These are phyloP conservation scores for Pseudohyphozyma bogoriensis DNA, from an alignment of 768 basidiomycete genomes.

Conservation along the genomic window DNA sequence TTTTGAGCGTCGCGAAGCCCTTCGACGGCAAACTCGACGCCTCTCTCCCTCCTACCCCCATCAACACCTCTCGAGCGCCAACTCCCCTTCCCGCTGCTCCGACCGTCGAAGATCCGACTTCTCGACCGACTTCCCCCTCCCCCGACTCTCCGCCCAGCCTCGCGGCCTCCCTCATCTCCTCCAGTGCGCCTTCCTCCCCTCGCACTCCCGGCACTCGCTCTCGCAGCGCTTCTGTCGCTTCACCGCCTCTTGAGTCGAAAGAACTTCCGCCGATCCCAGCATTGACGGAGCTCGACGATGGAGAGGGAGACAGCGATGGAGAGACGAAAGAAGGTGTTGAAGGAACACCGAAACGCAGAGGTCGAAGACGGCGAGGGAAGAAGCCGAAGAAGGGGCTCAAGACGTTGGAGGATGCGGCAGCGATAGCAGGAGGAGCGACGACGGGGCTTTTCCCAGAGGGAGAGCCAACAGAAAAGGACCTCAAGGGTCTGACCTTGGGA, in stretches of 20 bases:
- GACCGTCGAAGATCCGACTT: neutral
- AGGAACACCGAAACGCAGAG: slow-evolving; percentile 19
- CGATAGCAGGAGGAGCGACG: slow-evolving; percentile 11
- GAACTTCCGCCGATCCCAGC: slow-evolving; percentile 22
- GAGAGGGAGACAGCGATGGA: slow-evolving; percentile 35
- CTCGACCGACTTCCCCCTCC: neutral
- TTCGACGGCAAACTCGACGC: neutral
- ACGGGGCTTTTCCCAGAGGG: slow-evolving; percentile 32
- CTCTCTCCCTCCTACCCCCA: neutral
- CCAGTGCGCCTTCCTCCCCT: neutral
- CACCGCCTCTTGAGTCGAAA: neutral
- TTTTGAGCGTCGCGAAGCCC: neutral
- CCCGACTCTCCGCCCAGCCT: neutral
- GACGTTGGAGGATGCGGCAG: slow-evolving; percentile 11
- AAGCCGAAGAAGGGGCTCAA: slow-evolving; percentile 26
- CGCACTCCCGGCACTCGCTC: neutral
- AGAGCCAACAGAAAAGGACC: slow-evolving; percentile 22
- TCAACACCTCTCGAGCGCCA: neutral
- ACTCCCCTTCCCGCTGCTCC: neutral
- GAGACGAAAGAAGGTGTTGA: slow-evolving; percentile 35
- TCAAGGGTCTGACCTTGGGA: slow-evolving; percentile 8
- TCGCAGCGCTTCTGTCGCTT: too few relatives aligned
- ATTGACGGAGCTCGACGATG: slow-evolving; percentile 8
- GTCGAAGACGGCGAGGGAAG: slow-evolving; percentile 21
- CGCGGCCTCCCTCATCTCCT: neutral